phyloP scores from a whole-genome alignment of 805 yeast species.

The Pichia nanzhaoensis region DNA sequence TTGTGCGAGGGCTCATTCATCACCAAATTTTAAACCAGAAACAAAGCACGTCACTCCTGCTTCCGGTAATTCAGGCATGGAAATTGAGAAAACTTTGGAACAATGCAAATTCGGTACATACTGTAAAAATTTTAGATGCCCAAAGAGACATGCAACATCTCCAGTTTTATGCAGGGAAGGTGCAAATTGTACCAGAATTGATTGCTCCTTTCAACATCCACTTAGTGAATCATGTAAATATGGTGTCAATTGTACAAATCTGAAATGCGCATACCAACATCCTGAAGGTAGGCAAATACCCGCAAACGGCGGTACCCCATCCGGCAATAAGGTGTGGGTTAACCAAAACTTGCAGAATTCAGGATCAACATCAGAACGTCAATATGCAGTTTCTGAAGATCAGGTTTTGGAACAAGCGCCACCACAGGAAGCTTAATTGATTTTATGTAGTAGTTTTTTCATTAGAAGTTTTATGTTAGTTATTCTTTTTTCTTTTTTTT shows the following conservation, averaged over 20 bases:
- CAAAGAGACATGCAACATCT: constrained; percentile 77
- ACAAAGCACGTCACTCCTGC: constrained; percentile 15
- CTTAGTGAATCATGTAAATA: constrained; percentile 72
- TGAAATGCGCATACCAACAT: constrained; percentile 66
- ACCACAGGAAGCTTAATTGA: constrained; percentile 32
- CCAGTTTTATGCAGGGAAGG: constrained; percentile 78
- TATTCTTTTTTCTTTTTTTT: constrained; percentile 2
- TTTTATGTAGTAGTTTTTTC: not conserved
- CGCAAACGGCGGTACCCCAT: constrained; percentile 9
- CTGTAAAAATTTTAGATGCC: constrained; percentile 75
- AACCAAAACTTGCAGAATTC: constrained; percentile 16
- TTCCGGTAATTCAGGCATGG: not conserved
- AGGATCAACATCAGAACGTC: constrained; percentile 48
- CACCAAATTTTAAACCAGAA: constrained; percentile 41
- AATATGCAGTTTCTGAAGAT: constrained; percentile 73
- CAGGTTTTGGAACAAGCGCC: constrained; percentile 67
- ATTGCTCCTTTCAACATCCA: constrained; percentile 82
- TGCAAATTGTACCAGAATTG: constrained; percentile 64
- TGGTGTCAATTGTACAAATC: constrained; percentile 68
- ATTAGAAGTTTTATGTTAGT: not conserved
- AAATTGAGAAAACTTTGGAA: constrained; percentile 51
- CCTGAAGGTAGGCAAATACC: constrained; percentile 62
- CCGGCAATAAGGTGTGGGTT: constrained; percentile 30
- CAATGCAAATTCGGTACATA: constrained; percentile 74
- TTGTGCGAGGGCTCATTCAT: constrained; percentile 79